Base-by-base conservation (phyloP, 1,284 basidiomycete genomes). In the Puccinia triticina region DNA sequence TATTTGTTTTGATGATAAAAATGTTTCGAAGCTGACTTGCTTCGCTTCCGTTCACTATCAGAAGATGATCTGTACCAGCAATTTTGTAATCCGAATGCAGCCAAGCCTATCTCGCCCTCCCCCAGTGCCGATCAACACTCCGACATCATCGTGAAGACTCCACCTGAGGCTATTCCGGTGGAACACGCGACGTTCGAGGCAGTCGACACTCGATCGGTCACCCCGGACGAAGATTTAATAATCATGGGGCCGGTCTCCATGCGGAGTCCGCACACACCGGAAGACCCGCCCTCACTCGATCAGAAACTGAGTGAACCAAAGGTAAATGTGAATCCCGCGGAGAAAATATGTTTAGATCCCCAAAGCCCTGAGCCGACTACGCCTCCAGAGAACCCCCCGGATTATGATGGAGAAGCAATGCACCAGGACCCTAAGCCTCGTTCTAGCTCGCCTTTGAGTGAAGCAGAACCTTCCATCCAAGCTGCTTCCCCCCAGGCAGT, bases 191-290 rank as follows among this genome's bases (percentile, higher is more conserved):
- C 1, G 61, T 8, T 61, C 29, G 29, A 34, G 4, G 12, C 12
- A 18, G 61, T 14, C 34, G 34, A 40, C 34, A 66, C 14, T 40
- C 34, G 34, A 7, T 40, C 61, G 34, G 21, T 40, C 21, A 40
- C 34, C 14, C 34, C 61, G 29, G 59, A 61, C 32, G 59, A 61
- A 61, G 59, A 61, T 66, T 66, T 66, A 66, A n/a, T n/a, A n/a
- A 66, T 66, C 32, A 7, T 66, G 3, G 11, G 8, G 12, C 18
- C 4, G 32, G 7, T 66, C 16, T 66, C 34, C 14, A 4, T 14
- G 18, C 61, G 3, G 29, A 29, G 61, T 66, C 34, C 34, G 8
- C 34, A 66, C 34, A 66, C 61, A 16, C 61, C 61, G 40, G 61
- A 40, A 21, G 16, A 34, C 16, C 40, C 61, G 14, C 61, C 61